A percentile compares a stretch with the other conserved stretches of the same genome.
These are phyloP conservation scores for Lachnellula cervina DNA, from an alignment of 2,329 filamentous ascomycete genomes.

Conservation along the genomic window DNA sequence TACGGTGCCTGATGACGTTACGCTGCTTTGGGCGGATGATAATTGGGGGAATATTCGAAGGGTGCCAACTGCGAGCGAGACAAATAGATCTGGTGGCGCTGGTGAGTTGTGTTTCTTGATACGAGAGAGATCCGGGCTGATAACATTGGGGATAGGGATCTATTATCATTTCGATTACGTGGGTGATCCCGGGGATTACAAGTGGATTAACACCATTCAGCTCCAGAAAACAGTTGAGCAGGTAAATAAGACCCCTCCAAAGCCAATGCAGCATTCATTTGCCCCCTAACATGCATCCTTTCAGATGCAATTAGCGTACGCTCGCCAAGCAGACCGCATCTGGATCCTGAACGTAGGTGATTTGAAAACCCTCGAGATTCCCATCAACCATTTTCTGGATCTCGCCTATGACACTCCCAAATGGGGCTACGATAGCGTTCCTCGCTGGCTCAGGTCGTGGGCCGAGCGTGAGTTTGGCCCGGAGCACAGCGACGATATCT, in stretches of 20 bases:
- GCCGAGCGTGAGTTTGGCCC: slow-evolving; percentile 53
- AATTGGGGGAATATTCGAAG: slow-evolving; percentile 63
- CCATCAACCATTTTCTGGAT: slow-evolving; percentile 48
- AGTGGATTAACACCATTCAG: slow-evolving; percentile 63
- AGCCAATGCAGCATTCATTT: neutral
- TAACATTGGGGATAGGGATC: slow-evolving; percentile 33
- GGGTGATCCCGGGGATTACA: slow-evolving; percentile 44
- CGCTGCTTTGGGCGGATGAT: slow-evolving; percentile 64
- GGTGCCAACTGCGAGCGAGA: slow-evolving; percentile 56
- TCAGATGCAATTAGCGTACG: slow-evolving; percentile 58
- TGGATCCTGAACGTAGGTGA: slow-evolving; percentile 64
- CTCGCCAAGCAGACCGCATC: slow-evolving; percentile 47
- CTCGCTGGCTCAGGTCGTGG: slow-evolving; percentile 52
- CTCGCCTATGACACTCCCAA: slow-evolving; percentile 59
- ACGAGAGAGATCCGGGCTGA: neutral
- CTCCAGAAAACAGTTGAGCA: slow-evolving; percentile 58
- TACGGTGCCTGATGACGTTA: slow-evolving; percentile 61
- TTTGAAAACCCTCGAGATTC: slow-evolving; percentile 56
- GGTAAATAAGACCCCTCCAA: slow-evolving; percentile 34
- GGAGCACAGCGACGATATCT: slow-evolving; percentile 43
- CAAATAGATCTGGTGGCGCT: slow-evolving; percentile 53
- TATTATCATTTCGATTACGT: slow-evolving; percentile 59
- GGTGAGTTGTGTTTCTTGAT: slow-evolving; percentile 34
- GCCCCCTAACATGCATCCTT: neutral
- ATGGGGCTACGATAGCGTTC: slow-evolving; percentile 52